Percentiles rank a stretch among this genome's conserved stretches.
These are phyloP conservation scores for Diaporthe ilicicola DNA, from an alignment of 2,329 filamentous ascomycete genomes.

Conservation along the genomic window DNA sequence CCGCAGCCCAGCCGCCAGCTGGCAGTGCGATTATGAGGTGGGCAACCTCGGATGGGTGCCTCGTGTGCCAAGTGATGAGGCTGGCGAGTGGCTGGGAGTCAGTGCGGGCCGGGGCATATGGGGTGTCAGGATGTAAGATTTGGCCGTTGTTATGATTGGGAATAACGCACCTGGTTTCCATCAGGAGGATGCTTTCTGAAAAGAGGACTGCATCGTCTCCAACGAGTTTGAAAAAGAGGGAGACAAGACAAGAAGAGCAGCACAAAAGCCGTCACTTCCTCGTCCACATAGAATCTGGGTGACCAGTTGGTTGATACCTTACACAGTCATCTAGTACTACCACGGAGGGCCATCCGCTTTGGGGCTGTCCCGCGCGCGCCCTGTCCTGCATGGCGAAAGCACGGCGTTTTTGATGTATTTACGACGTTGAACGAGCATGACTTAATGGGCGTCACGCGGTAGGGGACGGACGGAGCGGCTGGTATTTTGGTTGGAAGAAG, in stretches of 20 bases:
- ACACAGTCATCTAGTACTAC: constrained; percentile 7
- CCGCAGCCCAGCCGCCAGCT: constrained; percentile 76
- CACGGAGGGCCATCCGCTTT: not conserved
- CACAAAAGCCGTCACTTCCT: constrained; percentile 16
- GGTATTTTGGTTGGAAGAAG: not conserved
- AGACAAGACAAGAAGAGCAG: constrained; percentile 12
- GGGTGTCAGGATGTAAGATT: constrained; percentile 64
- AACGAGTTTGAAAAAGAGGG: constrained; percentile 13
- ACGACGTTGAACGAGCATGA: constrained; percentile 24
- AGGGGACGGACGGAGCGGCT: not conserved
- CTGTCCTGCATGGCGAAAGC: constrained; percentile 29
- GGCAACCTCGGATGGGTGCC: constrained; percentile 88
- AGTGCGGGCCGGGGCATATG: constrained; percentile 83
- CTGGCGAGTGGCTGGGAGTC: constrained; percentile 85
- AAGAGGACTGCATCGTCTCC: not conserved
- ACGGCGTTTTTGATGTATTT: constrained; percentile 32
- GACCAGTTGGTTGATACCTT: constrained; percentile 22
- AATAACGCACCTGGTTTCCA: not conserved
- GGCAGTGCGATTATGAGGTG: constrained; percentile 88
- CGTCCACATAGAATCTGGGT: constrained; percentile 24
- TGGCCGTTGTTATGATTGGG: not conserved
- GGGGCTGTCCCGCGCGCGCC: not conserved
- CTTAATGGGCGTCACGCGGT: not conserved
- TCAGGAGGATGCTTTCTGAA: not conserved
- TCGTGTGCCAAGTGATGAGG: constrained; percentile 71